phyloP scores from a whole-genome alignment of 257 asterid genomes.

The Rubia yunnanensis region DNA sequence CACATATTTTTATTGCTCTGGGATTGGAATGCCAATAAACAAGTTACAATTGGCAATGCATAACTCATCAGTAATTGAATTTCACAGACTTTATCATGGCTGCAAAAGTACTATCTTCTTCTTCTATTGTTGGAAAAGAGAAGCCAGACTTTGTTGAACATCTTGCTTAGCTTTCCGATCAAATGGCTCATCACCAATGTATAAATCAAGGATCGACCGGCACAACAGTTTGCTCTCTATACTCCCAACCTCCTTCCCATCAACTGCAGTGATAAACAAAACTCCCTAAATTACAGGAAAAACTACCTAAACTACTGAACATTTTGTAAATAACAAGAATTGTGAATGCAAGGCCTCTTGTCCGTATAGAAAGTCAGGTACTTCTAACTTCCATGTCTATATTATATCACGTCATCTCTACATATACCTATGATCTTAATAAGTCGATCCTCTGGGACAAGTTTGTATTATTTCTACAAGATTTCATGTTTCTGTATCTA shows the following conservation, averaged over 20 bases:
- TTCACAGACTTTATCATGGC: background rate
- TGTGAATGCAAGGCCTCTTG: background rate
- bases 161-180: conserved; percentile 82
- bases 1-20: background rate
- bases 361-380: too few species aligned
- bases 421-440: too few species aligned
- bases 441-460: too few species aligned
- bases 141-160: conserved; percentile 52
- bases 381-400: background rate
- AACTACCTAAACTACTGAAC: background rate
- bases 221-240: conserved; percentile 74
- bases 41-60: background rate
- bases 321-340: background rate
- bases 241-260: conserved; percentile 82
- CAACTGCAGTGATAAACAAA: conserved; percentile 38
- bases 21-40: background rate
- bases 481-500: too few species aligned
- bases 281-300: background rate
- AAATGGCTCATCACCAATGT: conserved; percentile 81
- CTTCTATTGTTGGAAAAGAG: conserved; percentile 44
- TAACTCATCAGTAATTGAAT: background rate
- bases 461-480: too few species aligned
- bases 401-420: too few species aligned
- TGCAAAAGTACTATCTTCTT: conserved; percentile 14
- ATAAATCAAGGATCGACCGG: conserved; percentile 63